These are phyloP conservation scores for Fusarium penzigii DNA, from an alignment of 2,329 filamentous ascomycete genomes.

Conservation along the genomic window DNA sequence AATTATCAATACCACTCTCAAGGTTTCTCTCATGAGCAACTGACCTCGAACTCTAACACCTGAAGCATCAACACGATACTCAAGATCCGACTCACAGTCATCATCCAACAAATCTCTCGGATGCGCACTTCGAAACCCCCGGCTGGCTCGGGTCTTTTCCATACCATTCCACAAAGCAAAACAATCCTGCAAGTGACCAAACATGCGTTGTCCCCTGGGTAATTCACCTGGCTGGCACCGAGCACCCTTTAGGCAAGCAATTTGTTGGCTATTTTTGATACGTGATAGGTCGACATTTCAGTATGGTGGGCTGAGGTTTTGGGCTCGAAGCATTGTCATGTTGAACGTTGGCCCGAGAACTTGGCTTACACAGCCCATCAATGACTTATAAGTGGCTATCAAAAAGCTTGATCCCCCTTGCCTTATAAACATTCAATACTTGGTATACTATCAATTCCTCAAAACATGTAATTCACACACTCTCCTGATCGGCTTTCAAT, in stretches of 20 bases:
- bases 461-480: neutral
- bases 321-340: constrained; percentile 11
- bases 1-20: too few species aligned
- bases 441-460: constrained; percentile 9
- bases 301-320: constrained; percentile 19
- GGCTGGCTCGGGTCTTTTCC: too few species aligned
- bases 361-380: constrained; percentile 6
- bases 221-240: neutral
- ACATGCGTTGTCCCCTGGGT: neutral
- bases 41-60: too few species aligned
- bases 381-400: constrained; percentile 3
- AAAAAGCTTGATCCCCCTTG: too few species aligned
- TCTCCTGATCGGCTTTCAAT: constrained; percentile 16
- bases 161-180: too few species aligned
- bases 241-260: neutral
- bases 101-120: too few species aligned
- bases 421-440: neutral
- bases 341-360: neutral
- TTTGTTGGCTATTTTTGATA: constrained; percentile 17
- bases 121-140: too few species aligned
- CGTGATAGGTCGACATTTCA: constrained; percentile 8
- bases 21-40: too few species aligned
- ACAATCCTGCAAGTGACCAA: too few species aligned
- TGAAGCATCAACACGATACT: too few species aligned
- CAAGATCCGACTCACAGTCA: too few species aligned